These are phyloP conservation scores for Ochetophila trinervis DNA, from an alignment of 306 rosid genomes.

Conservation along the genomic window DNA sequence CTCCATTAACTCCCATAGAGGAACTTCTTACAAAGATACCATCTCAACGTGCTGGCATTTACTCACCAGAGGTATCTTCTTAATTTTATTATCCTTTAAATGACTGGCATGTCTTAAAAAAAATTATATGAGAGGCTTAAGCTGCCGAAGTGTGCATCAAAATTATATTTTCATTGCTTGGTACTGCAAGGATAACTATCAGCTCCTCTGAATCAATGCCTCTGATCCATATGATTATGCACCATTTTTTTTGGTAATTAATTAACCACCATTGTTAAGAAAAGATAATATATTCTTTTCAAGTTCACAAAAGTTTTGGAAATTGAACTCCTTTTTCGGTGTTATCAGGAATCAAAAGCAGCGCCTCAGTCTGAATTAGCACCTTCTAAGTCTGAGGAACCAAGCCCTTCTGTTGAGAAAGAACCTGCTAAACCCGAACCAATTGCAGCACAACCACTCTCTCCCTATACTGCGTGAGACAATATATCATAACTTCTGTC, in stretches of 20 bases:
- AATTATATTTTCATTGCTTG: conserved; percentile 2
- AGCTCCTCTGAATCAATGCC: not conserved
- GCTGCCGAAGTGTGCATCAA: conserved; percentile 1
- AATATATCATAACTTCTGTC: conserved; percentile 5
- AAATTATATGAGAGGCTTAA: conserved; percentile 12
- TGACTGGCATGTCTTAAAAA: conserved; percentile 7
- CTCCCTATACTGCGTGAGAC: conserved; percentile 69
- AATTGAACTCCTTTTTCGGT: conserved; percentile 4
- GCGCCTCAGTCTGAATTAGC: conserved; percentile 27
- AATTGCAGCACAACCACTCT: conserved; percentile 40
- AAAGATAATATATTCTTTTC: not conserved
- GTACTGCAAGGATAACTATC: not conserved
- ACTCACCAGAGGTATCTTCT: conserved; percentile 49
- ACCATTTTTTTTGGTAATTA: no score
- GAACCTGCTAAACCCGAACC: conserved; percentile 38
- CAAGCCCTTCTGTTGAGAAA: conserved; percentile 31
- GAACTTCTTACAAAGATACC: conserved; percentile 82
- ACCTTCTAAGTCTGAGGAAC: conserved; percentile 36
- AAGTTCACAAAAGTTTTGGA: not conserved
- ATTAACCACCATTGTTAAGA: not conserved
- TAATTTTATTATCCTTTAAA: conserved; percentile 17
- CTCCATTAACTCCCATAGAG: conserved; percentile 72
- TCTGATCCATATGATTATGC: not conserved
- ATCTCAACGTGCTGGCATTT: conserved; percentile 51
- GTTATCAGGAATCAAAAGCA: conserved; percentile 46